Base-by-base conservation (phyloP, 768 basidiomycete genomes). In the Hericium rajendrae region DNA sequence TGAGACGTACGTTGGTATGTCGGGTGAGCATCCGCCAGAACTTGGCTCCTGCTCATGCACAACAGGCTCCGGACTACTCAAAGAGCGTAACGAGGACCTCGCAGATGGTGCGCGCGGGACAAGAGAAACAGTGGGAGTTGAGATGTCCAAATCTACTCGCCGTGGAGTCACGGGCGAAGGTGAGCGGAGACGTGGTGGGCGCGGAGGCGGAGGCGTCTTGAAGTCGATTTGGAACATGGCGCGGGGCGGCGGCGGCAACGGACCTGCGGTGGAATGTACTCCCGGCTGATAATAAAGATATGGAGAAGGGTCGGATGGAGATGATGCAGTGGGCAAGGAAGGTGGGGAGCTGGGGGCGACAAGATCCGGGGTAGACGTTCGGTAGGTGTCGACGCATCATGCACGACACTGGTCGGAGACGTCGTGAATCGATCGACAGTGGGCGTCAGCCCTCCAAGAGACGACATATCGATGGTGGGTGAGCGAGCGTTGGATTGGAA, bases 241-340 rank as follows among this genome's bases (percentile, higher is more conserved):
- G 57, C 82, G 74, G 2, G 87, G 85, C 9, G 86, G 86, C 37
- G 81, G 80, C 28, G 88, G 86, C 58, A 86, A 74, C 50, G 88
- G 87, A 4, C 86, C 85, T 43, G 86, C 87, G 22, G 78, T 87
- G 6, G 85, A 76, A 69, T 90, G 84, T 2, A 84, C 64, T 51
- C 80, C 85, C 51, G 85, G 84, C 58, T 85, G 78, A 64, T 88
- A 86, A 63, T 76, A 70, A 54, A 83, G 69, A 66, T 81, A 85
- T 8, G 32, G 77, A 67, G 10, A 76, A 72, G 18, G 66, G 60
- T n/a, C 49, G 40, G 2, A 40, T 9, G 6, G 59, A 10, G 32
- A 32, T 32, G 32, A 32, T 32, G 32, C 32, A 32, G 32, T 13
- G 10, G 57, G 2, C 1, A 53, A 5, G n/a, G 48, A 15, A 9